Conservation (phyloP, 106 monocot species). For the Platanthera zijinensis region DNA sequence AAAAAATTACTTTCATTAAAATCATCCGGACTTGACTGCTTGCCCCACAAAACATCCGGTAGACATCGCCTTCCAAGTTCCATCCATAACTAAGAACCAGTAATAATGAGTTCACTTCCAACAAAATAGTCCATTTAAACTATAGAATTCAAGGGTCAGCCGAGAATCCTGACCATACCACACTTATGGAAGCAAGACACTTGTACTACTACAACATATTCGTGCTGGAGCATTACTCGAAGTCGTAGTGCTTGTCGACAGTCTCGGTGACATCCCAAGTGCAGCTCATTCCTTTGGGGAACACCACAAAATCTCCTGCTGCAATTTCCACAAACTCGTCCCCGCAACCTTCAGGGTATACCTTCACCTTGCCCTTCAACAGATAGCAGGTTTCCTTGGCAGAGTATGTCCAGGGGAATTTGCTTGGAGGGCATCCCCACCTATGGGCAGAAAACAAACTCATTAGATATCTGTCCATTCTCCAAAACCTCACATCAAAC, state of each 20-base stretch:
- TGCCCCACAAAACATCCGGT: too few species aligned
- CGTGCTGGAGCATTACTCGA: conserved; percentile 21
- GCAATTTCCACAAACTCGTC: conserved; percentile 53
- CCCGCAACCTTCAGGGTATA: conserved; percentile 45
- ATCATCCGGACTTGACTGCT: too few species aligned
- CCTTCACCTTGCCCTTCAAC: conserved; percentile 68
- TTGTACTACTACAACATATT: background rate
- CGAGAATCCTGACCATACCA: background rate
- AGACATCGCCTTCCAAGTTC: too few species aligned
- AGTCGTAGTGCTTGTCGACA: conserved; percentile 60
- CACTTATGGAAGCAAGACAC: background rate
- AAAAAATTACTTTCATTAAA: too few species aligned
- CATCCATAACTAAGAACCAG: too few species aligned
- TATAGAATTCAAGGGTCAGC: background rate
- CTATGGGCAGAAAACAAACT: conserved; percentile 7
- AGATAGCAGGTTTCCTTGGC: conserved; percentile 71
- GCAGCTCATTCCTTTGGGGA: conserved; percentile 65
- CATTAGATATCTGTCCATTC: background rate
- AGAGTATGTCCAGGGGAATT: conserved; percentile 63
- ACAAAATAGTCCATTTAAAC: too few species aligned
- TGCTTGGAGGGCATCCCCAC: conserved; percentile 69
- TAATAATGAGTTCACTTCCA: too few species aligned
- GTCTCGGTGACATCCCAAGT: conserved; percentile 60
- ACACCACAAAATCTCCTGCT: conserved; percentile 61
- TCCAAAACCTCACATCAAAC: too few species aligned